Base-by-base conservation (phyloP, 257 asterid genomes). In the Solanum arcanum region DNA sequence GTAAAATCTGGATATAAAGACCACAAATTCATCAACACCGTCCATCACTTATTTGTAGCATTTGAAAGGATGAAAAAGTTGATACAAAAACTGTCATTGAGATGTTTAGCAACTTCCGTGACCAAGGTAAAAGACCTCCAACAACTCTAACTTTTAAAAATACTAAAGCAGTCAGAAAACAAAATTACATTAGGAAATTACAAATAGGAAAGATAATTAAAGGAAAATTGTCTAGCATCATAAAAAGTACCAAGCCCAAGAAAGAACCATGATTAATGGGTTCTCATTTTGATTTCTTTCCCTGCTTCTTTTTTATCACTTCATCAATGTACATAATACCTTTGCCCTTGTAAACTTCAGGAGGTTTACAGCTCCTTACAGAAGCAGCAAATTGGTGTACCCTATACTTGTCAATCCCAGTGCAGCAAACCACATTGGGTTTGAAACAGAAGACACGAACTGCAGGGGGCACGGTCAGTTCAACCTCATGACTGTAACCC, bases 401-500 rank as follows among this genome's bases (percentile, higher is more conserved):
- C 92, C 94, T 88, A n/a, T 89, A 91, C 91, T 94, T 94, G 89
- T 93, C 97, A n/a, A 94, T 90, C 74, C 97, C 94, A 21, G 97
- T 93, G 91, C 97, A 94, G 86, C 95, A 93, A 6, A 94, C 87
- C 20, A 90, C 87, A 31, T 93, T 94, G 87, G 91, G 92, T 83
- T 94, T 93, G 91, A 94, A 94, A 90, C 95, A 94, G 86, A 91
- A 94, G 42, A 92, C 95, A 9, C 95, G 92, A 76, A 93, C 97
- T 4, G 95, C 97, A 56, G 95, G 94, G 31, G 97, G 95, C 9
- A 90, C 94, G 0, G 92, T 75, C 84, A 94, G 84, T 72, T 94
- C 97, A 56, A 94, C 95, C 88, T 94, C 97, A 44, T 95, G 97
- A 88, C 97, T 94, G 52, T 94, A 95, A 41, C 98, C 97, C 21